These are phyloP conservation scores for Coriolopsis trogii DNA, from an alignment of 1,284 basidiomycete species.

Conservation along the genomic window DNA sequence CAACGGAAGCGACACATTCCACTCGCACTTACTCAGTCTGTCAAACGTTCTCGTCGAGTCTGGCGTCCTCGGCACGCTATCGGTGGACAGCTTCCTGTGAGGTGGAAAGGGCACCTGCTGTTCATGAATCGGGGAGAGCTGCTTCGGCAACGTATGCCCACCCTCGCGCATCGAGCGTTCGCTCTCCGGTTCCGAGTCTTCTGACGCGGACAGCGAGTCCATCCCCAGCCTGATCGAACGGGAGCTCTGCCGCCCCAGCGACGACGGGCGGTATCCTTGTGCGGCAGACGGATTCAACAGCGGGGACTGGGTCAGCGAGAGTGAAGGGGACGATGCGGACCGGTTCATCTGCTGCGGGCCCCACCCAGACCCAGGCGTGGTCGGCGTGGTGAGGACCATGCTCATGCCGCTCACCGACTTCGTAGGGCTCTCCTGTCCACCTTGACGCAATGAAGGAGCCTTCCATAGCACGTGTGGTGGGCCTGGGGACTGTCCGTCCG, in stretches of 20 bases:
- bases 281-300: conserved; percentile 10
- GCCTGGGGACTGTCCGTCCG: conserved; percentile 21
- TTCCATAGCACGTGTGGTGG: conserved; percentile 35
- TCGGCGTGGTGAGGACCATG: conserved; percentile 4
- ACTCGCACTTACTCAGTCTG: conserved; percentile 22
- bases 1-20: background rate
- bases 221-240: conserved; percentile 24
- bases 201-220: conserved; percentile 25
- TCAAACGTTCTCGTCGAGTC: conserved; percentile 31
- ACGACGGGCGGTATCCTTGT: conserved; percentile 7
- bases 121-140: conserved; percentile 33
- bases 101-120: conserved; percentile 24
- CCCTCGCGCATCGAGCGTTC: conserved; percentile 14
- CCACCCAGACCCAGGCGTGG: conserved; percentile 22
- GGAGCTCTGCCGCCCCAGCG: conserved; percentile 27
- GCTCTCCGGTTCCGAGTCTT: conserved; percentile 26
- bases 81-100: conserved; percentile 26
- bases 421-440: conserved; percentile 19
- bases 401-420: conserved; percentile 5
- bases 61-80: conserved; percentile 35
- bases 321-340: conserved; percentile 27
- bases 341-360: conserved; percentile 20
- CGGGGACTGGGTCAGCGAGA: conserved; percentile 19
- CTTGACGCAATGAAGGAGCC: conserved; percentile 14
- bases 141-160: conserved; percentile 22